Percentiles rank a stretch among this genome's conserved stretches.
Evolutionary conservation across 2,329 filamentous ascomycete genomes (phyloP).

Genomic region (Alternaria arbusti): DNA sequence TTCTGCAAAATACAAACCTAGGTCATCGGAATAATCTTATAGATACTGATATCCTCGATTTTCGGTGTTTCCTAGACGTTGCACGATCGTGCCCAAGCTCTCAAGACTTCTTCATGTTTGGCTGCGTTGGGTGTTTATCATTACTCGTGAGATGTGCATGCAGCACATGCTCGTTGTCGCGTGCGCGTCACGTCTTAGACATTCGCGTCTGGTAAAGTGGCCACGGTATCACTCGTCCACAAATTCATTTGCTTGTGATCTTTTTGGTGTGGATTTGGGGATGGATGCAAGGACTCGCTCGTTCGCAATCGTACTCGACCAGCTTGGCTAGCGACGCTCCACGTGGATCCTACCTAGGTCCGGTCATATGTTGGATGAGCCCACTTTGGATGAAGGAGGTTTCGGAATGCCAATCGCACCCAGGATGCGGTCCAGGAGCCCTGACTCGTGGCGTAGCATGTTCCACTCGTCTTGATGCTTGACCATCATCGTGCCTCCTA

Average conservation of each 20-base stretch:
- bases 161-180: constrained; percentile 6
- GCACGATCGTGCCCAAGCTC: not conserved
- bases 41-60: not conserved
- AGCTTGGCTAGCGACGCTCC: not conserved
- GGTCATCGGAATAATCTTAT: not conserved
- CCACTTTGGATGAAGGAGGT: not conserved
- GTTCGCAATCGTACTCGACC: not conserved
- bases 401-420: constrained; percentile 43
- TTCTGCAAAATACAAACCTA: not conserved
- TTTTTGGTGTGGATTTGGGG: not conserved
- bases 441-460: constrained; percentile 50
- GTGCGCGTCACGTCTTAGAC: constrained; percentile 7
- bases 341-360: not conserved
- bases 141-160: not conserved
- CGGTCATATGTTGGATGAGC: constrained; percentile 3
- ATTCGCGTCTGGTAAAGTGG: not conserved
- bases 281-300: not conserved
- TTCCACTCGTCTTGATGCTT: constrained; percentile 63
- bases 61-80: not conserved
- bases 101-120: not conserved
- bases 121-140: not conserved
- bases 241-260: not conserved
- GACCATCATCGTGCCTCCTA: constrained; percentile 66
- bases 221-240: not conserved
- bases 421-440: constrained; percentile 55